Conservation (phyloP, 371 early-diverging fungal species). For the Apophysomyces variabilis region DNA sequence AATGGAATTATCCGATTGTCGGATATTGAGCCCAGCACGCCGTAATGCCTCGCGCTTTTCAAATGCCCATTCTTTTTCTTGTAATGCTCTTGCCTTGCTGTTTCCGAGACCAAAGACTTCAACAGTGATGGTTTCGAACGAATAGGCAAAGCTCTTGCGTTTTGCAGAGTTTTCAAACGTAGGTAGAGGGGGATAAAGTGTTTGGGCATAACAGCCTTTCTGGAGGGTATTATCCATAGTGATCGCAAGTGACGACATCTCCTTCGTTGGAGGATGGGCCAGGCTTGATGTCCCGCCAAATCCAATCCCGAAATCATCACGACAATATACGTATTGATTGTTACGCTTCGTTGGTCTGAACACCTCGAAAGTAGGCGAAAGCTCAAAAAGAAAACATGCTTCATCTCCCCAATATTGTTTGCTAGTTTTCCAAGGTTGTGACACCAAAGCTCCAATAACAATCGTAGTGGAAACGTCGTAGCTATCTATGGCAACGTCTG, state of each 20-base stretch:
- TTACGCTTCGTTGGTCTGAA: conserved; percentile 47
- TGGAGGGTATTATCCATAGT: conserved; percentile 53
- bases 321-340: conserved; percentile 54
- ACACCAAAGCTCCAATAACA: conserved; percentile 55
- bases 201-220: conserved; percentile 51
- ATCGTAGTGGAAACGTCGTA: conserved; percentile 14
- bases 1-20: conserved; percentile 47
- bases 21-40: conserved; percentile 50
- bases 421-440: conserved; percentile 64
- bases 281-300: conserved; percentile 51
- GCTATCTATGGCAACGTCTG: neutral
- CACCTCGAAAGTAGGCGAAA: conserved; percentile 58
- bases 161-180: conserved; percentile 27
- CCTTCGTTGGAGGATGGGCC: conserved; percentile 13
- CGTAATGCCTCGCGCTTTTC: conserved; percentile 57
- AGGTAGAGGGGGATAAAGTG: conserved; percentile 41
- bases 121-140: conserved; percentile 58
- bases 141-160: conserved; percentile 20
- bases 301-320: conserved; percentile 60
- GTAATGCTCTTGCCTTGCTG: conserved; percentile 43
- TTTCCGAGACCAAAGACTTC: conserved; percentile 68
- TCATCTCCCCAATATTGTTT: conserved; percentile 60
- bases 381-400: conserved; percentile 59
- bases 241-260: conserved; percentile 25
- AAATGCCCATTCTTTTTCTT: conserved; percentile 62